These are phyloP conservation scores for Curvularia lunata DNA, from an alignment of 2,329 filamentous ascomycete genomes.

Conservation along the genomic window DNA sequence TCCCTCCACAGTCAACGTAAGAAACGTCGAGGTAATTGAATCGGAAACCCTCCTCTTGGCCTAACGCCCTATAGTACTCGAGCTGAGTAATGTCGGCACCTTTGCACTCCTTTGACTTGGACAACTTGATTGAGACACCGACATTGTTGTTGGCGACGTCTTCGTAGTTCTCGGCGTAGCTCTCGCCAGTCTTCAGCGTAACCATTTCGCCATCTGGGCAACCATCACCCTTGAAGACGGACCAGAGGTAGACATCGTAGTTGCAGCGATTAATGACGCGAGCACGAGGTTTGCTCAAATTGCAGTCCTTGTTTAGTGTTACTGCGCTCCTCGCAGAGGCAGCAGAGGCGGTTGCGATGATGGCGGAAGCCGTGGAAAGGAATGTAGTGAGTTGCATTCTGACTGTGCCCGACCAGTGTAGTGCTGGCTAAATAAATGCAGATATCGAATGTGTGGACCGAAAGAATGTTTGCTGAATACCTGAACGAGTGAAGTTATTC, in stretches of 20 bases:
- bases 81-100: slow-evolving; percentile 44
- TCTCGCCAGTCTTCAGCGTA: slow-evolving; percentile 37
- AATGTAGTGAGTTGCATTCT: slow-evolving; percentile 46
- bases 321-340: slow-evolving; percentile 24
- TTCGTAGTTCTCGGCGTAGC: slow-evolving; percentile 44
- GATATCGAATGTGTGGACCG: slow-evolving; percentile 29
- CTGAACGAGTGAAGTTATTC: slow-evolving; percentile 52
- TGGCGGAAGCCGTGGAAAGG: slow-evolving; percentile 39
- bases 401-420: slow-evolving; percentile 22
- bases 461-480: slow-evolving; percentile 49
- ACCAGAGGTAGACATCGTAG: slow-evolving; percentile 49
- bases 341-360: slow-evolving; percentile 39
- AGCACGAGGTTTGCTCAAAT: slow-evolving; percentile 27
- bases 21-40: slow-evolving; percentile 49
- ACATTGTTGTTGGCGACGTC: slow-evolving; percentile 19
- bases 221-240: slow-evolving; percentile 40
- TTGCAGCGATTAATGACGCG: slow-evolving; percentile 49
- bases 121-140: slow-evolving; percentile 51
- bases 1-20: slow-evolving; percentile 43
- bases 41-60: slow-evolving; percentile 13
- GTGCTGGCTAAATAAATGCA: slow-evolving; percentile 20
- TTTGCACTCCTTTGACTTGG: slow-evolving; percentile 41
- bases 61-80: slow-evolving; percentile 45
- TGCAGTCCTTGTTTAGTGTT: slow-evolving; percentile 25
- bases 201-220: slow-evolving; percentile 32